Evolutionary conservation across 768 basidiomycete species (phyloP).

Genomic region (Boletus bicolor): DNA sequence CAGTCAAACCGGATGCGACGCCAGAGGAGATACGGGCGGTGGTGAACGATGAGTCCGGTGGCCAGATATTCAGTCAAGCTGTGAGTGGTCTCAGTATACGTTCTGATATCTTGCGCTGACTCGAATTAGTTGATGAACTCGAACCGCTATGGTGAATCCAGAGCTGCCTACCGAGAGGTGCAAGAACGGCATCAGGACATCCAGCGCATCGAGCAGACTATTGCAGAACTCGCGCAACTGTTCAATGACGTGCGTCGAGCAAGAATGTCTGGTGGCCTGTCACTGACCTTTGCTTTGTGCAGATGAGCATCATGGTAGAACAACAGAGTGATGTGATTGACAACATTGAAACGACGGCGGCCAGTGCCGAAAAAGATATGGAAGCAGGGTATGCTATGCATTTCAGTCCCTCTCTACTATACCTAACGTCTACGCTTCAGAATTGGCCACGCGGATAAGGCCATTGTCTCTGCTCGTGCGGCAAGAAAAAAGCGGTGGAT

Average conservation of each 20-base stretch:
- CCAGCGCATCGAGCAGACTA: constrained; percentile 89
- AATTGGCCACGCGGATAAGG: constrained; percentile 79
- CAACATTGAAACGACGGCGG: constrained; percentile 76
- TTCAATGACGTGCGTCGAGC: constrained; percentile 79
- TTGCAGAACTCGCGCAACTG: constrained; percentile 89
- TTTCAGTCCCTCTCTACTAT: background rate
- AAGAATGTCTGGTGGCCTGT: background rate
- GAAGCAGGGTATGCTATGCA: constrained; percentile 67
- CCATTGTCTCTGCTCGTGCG: constrained; percentile 78
- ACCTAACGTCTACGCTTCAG: constrained; percentile 38
- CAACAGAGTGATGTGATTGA: constrained; percentile 90
- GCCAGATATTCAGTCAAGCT: constrained; percentile 89
- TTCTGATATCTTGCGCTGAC: background rate
- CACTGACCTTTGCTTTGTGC: constrained; percentile 7
- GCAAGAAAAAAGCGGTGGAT: constrained; percentile 98
- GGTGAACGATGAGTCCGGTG: constrained; percentile 77
- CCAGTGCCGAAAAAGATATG: constrained; percentile 73
- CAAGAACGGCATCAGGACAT: constrained; percentile 96
- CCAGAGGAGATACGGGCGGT: constrained; percentile 84
- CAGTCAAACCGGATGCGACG: constrained; percentile 91
- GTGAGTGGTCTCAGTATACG: constrained; percentile 36
- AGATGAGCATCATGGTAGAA: constrained; percentile 95
- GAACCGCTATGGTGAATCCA: constrained; percentile 85
- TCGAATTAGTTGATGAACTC: constrained; percentile 75
- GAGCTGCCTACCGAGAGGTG: constrained; percentile 92